Conservation (phyloP, 83 land plant genomes). For the Picea engelmannii region DNA sequence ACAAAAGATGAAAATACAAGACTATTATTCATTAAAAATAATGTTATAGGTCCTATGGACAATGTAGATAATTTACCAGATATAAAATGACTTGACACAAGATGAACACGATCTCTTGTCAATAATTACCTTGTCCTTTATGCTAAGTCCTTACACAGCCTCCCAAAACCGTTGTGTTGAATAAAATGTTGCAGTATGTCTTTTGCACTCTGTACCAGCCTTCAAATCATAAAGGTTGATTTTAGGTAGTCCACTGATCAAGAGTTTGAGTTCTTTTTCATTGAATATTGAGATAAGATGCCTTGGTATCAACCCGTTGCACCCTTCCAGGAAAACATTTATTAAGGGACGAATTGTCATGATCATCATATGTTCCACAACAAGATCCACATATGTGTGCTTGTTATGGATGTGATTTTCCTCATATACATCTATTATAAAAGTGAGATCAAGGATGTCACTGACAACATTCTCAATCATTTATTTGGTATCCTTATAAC, state of each 20-base stretch:
- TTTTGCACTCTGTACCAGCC: no score
- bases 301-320: slow-evolving; percentile 77
- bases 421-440: slow-evolving; percentile 98
- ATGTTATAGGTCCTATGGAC: slow-evolving; percentile 20
- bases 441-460: slow-evolving; percentile 80
- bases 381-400: slow-evolving; percentile 92
- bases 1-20: background rate
- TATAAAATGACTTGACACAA: slow-evolving; percentile 35
- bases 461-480: slow-evolving; percentile 97
- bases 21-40: slow-evolving; percentile 21
- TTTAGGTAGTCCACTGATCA: no score
- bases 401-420: slow-evolving; percentile 95
- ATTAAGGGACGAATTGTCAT: slow-evolving; percentile 96
- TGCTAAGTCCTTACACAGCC: no score
- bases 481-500: slow-evolving; percentile 96
- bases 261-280: slow-evolving; percentile 83
- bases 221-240: no score
- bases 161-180: no score
- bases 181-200: no score
- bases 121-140: no score
- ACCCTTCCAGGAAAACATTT: slow-evolving; percentile 85
- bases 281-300: slow-evolving; percentile 93
- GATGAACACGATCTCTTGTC: slow-evolving; percentile 41
- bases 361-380: slow-evolving; percentile 86
- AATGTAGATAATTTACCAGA: background rate